These are phyloP conservation scores for Pyrenophora seminiperda DNA, from an alignment of 2,329 filamentous ascomycete genomes.

Conservation along the genomic window DNA sequence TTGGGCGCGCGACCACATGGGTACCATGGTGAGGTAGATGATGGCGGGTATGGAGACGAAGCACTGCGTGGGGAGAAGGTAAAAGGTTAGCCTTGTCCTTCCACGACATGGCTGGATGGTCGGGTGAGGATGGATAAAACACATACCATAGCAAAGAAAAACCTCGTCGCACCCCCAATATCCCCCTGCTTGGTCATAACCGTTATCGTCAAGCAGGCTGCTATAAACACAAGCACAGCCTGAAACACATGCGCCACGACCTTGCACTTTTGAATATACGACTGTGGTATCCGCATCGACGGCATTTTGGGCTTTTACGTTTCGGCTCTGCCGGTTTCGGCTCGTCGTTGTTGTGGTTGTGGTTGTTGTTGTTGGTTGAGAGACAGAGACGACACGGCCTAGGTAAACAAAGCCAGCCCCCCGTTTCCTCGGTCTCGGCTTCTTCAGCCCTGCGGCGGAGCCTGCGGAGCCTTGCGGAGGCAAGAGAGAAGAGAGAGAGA, in stretches of 20 bases:
- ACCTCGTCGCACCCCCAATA: slow-evolving; percentile 61
- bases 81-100: slow-evolving; percentile 25
- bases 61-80: slow-evolving; percentile 55
- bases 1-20: slow-evolving; percentile 64
- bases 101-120: too few relatives aligned
- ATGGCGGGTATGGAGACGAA: slow-evolving; percentile 64
- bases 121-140: too few relatives aligned
- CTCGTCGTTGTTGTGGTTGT: slow-evolving; percentile 1
- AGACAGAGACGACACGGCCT: too few relatives aligned
- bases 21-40: slow-evolving; percentile 64
- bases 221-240: slow-evolving; percentile 62
- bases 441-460: too few relatives aligned
- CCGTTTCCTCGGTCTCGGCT: too few relatives aligned
- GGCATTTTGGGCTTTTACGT: not conserved
- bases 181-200: slow-evolving; percentile 61
- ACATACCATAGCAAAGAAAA: slow-evolving; percentile 63
- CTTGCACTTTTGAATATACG: slow-evolving; percentile 61
- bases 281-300: slow-evolving; percentile 53
- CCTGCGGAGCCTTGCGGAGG: too few relatives aligned
- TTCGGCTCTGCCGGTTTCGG: not conserved
- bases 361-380: not conserved
- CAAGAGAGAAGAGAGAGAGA: too few relatives aligned
- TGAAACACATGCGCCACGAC: slow-evolving; percentile 61
- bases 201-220: slow-evolving; percentile 62
- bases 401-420: too few relatives aligned